Evolutionary conservation across 768 basidiomycete species (phyloP).

Genomic region (Gloeophyllum trabeum): DNA sequence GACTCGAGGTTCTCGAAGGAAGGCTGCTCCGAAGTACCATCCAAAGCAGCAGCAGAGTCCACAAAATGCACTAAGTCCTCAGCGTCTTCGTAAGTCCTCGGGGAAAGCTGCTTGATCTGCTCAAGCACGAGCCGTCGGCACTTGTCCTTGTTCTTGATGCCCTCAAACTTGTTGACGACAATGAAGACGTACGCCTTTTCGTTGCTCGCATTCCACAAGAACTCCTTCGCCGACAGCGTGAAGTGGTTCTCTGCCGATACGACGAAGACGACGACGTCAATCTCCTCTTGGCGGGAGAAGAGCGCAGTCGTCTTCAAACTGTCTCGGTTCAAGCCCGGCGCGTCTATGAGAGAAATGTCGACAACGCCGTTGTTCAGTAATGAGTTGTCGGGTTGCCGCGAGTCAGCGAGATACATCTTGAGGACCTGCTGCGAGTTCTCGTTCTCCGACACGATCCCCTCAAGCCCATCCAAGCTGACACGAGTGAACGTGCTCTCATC

Average conservation of each 20-base stretch:
- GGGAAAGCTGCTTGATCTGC: constrained; percentile 88
- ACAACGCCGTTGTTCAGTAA: constrained; percentile 92
- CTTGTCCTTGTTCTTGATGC: constrained; percentile 90
- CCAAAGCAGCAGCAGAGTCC: constrained; percentile 72
- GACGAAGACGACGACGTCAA: constrained; percentile 97
- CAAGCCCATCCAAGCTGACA: constrained; percentile 56
- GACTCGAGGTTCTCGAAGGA: constrained; percentile 86
- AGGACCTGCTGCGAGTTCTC: constrained; percentile 62
- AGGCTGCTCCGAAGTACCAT: constrained; percentile 50
- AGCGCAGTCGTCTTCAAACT: constrained; percentile 89
- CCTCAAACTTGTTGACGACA: constrained; percentile 96
- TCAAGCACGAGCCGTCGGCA: constrained; percentile 84
- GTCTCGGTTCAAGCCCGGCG: constrained; percentile 95
- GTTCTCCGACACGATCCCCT: constrained; percentile 68
- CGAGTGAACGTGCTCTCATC: constrained; percentile 73
- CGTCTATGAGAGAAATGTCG: constrained; percentile 97
- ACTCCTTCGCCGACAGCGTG: constrained; percentile 90
- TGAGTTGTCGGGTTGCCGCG: constrained; percentile 66
- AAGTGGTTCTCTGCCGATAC: constrained; percentile 98
- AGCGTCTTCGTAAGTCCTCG: constrained; percentile 84
- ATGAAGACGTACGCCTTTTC: constrained; percentile 98
- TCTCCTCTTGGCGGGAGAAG: constrained; percentile 94
- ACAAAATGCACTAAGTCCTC: constrained; percentile 97
- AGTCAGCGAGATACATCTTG: constrained; percentile 84
- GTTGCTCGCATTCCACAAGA: constrained; percentile 83